phyloP scores from a whole-genome alignment of 2,329 filamentous ascomycete genomes.

The Aspergillus japonicus region DNA sequence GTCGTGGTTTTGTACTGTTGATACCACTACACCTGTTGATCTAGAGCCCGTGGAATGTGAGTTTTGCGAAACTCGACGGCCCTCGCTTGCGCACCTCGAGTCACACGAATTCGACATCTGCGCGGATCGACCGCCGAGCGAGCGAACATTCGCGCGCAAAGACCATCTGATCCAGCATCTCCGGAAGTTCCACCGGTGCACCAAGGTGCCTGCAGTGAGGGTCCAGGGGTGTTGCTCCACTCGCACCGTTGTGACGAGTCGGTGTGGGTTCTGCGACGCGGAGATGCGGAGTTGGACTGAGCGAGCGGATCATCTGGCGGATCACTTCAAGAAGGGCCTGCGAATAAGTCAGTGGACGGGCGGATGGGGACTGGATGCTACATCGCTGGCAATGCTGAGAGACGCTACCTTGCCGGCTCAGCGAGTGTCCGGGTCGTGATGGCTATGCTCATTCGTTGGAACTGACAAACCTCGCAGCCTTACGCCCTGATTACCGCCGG shows the following conservation, averaged over 20 bases:
- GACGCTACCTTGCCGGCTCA: slow-evolving; percentile 36
- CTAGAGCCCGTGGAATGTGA: slow-evolving; percentile 36
- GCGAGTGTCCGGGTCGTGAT: slow-evolving; percentile 2
- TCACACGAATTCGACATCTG: slow-evolving; percentile 55
- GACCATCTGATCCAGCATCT: slow-evolving; percentile 59
- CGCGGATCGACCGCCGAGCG: slow-evolving; percentile 50
- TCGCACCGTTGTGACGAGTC: slow-evolving; percentile 51
- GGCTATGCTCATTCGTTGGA: not conserved
- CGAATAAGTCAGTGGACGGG: slow-evolving; percentile 57
- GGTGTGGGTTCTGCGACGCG: slow-evolving; percentile 55
- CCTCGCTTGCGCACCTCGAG: slow-evolving; percentile 48
- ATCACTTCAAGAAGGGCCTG: slow-evolving; percentile 55
- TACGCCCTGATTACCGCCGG: no score
- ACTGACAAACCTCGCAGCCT: no score
- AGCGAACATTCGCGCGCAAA: slow-evolving; percentile 57
- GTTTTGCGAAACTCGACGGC: slow-evolving; percentile 50
- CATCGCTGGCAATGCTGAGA: slow-evolving; percentile 32
- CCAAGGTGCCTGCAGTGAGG: slow-evolving; percentile 48
- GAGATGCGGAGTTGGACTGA: slow-evolving; percentile 52
- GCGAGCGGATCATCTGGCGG: slow-evolving; percentile 53
- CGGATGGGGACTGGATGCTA: slow-evolving; percentile 50
- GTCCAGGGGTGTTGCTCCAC: slow-evolving; percentile 57
- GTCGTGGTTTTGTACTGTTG: slow-evolving; percentile 38
- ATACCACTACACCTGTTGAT: slow-evolving; percentile 13
- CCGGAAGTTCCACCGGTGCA: slow-evolving; percentile 54